Percentiles rank a stretch among this genome's conserved stretches.
These are phyloP conservation scores for Penicillium sclerotigenum DNA, from an alignment of 2,329 filamentous ascomycete genomes.

Conservation along the genomic window DNA sequence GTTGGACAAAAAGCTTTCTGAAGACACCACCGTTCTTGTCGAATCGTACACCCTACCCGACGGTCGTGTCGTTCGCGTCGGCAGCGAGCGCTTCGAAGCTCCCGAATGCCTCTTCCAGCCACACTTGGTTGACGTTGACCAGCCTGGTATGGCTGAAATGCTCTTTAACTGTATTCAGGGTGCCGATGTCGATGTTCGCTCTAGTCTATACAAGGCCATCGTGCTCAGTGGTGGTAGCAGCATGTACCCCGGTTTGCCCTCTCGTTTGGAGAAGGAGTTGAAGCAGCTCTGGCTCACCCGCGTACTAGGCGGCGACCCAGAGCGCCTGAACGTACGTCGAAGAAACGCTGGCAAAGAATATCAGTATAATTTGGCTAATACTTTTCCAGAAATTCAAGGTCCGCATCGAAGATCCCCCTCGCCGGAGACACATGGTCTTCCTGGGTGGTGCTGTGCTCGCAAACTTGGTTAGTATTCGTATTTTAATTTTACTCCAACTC, in stretches of 20 bases:
- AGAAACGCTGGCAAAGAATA: not conserved
- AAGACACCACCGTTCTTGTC: conserved; percentile 95
- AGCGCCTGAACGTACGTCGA: conserved; percentile 68
- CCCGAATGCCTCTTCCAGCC: conserved; percentile 98
- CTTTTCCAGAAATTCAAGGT: conserved; percentile 87
- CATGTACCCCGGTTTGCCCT: conserved; percentile 98
- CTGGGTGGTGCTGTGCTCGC: conserved; percentile 92
- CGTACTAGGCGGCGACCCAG: conserved; percentile 85
- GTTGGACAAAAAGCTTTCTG: conserved; percentile 89
- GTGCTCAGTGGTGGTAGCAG: conserved; percentile 94
- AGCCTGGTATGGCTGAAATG: conserved; percentile 93
- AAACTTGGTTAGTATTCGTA: conserved; percentile 65
- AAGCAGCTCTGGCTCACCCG: conserved; percentile 98
- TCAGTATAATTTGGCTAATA: conserved; percentile 6
- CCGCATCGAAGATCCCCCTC: conserved; percentile 93
- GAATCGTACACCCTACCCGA: conserved; percentile 97
- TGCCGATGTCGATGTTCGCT: conserved; percentile 90
- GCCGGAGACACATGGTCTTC: conserved; percentile 99
- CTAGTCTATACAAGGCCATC: conserved; percentile 93
- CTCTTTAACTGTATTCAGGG: conserved; percentile 98
- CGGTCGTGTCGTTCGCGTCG: conserved; percentile 91
- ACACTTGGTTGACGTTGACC: conserved; percentile 94
- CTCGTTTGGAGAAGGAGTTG: conserved; percentile 92
- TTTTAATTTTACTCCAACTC: not conserved
- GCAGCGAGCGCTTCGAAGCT: conserved; percentile 95